These are phyloP conservation scores for Pharus latifolius DNA, from an alignment of 176 grass and related monocot genomes.

Conservation along the genomic window DNA sequence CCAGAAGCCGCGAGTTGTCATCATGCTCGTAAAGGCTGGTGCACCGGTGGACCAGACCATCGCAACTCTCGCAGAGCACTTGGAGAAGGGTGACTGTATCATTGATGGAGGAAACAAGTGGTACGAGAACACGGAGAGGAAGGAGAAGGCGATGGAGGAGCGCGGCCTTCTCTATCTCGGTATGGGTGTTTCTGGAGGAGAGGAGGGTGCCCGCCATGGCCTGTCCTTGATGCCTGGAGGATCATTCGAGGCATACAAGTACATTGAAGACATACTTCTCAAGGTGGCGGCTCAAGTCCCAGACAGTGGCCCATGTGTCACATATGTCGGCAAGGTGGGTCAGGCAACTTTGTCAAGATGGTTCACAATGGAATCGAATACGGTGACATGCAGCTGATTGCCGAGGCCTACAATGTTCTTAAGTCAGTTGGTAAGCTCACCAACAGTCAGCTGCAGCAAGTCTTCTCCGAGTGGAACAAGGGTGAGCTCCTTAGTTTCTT, in stretches of 20 bases:
- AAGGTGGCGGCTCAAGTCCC: conserved; percentile 65
- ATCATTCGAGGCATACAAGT: conserved; percentile 55
- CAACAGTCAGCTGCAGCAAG: conserved; percentile 39
- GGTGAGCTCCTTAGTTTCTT: conserved; percentile 86
- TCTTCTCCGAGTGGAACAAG: conserved; percentile 69
- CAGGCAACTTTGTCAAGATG: conserved; percentile 93
- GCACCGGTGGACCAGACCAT: conserved; percentile 73
- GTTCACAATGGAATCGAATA: conserved; percentile 95
- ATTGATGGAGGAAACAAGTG: conserved; percentile 84
- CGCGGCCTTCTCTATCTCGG: conserved; percentile 74
- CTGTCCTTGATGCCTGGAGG: conserved; percentile 85
- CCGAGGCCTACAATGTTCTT: conserved; percentile 75
- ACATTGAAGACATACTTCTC: conserved; percentile 55
- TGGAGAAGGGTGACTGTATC: too few relatives aligned
- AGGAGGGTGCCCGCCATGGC: conserved; percentile 72
- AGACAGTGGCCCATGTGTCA: conserved; percentile 74
- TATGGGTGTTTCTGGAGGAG: conserved; percentile 78
- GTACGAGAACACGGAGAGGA: conserved; percentile 89
- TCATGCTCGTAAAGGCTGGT: conserved; percentile 81
- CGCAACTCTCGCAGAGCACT: too few relatives aligned
- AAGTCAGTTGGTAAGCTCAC: conserved; percentile 41
- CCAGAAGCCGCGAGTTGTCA: conserved; percentile 46
- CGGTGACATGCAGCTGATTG: conserved; percentile 76
- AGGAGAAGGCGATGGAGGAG: conserved; percentile 30
- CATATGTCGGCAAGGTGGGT: conserved; percentile 60